Conservation (phyloP, 768 basidiomycete genomes). For the Gloeostereum incarnatum region DNA sequence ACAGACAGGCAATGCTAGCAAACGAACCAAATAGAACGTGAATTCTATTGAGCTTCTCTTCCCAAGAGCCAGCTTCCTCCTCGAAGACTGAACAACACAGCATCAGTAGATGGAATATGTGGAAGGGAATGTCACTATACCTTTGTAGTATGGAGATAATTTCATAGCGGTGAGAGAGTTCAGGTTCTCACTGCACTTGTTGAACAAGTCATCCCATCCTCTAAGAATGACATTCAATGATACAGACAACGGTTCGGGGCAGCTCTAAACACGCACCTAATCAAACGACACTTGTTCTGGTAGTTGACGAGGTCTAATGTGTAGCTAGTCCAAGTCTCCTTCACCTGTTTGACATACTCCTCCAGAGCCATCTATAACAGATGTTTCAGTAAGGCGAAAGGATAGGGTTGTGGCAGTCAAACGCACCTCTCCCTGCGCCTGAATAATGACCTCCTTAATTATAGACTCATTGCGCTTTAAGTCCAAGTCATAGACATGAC, state of each 20-base stretch:
- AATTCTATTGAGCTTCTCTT: conserved; percentile 92
- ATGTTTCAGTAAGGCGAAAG: conserved; percentile 20
- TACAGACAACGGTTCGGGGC: neutral
- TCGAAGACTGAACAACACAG: conserved; percentile 56
- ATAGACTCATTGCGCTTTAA: conserved; percentile 84
- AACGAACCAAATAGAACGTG: conserved; percentile 85
- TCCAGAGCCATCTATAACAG: conserved; percentile 88
- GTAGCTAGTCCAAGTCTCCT: conserved; percentile 95
- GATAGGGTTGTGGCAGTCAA: conserved; percentile 2
- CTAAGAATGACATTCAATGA: conserved; percentile 25
- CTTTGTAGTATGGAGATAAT: conserved; percentile 96
- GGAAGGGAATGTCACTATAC: conserved; percentile 25
- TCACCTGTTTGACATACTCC: conserved; percentile 93
- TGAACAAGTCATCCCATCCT: conserved; percentile 96
- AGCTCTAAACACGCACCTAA: conserved; percentile 41
- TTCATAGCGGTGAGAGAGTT: conserved; percentile 98
- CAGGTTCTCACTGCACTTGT: conserved; percentile 93
- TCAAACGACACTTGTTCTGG: conserved; percentile 96
- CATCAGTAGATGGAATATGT: conserved; percentile 8
- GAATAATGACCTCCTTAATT: conserved; percentile 93
- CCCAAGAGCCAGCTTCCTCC: conserved; percentile 92
- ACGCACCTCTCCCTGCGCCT: conserved; percentile 92
- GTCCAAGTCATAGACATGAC: conserved; percentile 95
- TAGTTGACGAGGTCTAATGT: conserved; percentile 95
- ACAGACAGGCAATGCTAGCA: no score